Conservation (phyloP, 345 rosid species). For the Garcia nutans region DNA sequence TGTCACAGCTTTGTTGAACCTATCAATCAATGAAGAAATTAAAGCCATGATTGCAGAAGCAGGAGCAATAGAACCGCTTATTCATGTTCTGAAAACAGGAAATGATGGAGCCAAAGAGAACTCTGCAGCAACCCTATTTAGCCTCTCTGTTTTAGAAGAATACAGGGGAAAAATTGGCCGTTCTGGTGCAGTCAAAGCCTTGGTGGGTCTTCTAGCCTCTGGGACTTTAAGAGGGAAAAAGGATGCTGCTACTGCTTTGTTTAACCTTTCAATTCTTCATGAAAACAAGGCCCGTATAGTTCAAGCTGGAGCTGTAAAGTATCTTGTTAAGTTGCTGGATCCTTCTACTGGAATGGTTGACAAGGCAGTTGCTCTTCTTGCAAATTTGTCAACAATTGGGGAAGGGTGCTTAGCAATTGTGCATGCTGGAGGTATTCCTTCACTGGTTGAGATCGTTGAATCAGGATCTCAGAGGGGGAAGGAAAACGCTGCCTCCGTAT, state of each 20-base stretch:
- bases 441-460: conserved; percentile 74
- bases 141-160: conserved; percentile 73
- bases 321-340: conserved; percentile 73
- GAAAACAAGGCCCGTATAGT: conserved; percentile 89
- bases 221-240: conserved; percentile 91
- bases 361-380: conserved; percentile 88
- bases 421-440: conserved; percentile 72
- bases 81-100: conserved; percentile 73
- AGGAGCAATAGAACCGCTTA: conserved; percentile 73
- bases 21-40: conserved; percentile 77
- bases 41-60: conserved; percentile 70
- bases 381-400: conserved; percentile 71
- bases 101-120: conserved; percentile 84
- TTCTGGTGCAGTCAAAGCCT: conserved; percentile 72
- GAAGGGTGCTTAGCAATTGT: conserved; percentile 78
- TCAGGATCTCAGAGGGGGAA: conserved; percentile 87
- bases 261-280: conserved; percentile 84
- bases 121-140: conserved; percentile 82
- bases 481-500: conserved; percentile 84
- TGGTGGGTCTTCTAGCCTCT: conserved; percentile 72
- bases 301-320: conserved; percentile 88
- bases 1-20: conserved; percentile 80
- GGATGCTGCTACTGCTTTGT: conserved; percentile 92
- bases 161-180: conserved; percentile 79
- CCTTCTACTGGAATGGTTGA: conserved; percentile 78